Evolutionary conservation across 2,329 filamentous ascomycete species (phyloP).

Genomic region (Trichoderma endophyticum): DNA sequence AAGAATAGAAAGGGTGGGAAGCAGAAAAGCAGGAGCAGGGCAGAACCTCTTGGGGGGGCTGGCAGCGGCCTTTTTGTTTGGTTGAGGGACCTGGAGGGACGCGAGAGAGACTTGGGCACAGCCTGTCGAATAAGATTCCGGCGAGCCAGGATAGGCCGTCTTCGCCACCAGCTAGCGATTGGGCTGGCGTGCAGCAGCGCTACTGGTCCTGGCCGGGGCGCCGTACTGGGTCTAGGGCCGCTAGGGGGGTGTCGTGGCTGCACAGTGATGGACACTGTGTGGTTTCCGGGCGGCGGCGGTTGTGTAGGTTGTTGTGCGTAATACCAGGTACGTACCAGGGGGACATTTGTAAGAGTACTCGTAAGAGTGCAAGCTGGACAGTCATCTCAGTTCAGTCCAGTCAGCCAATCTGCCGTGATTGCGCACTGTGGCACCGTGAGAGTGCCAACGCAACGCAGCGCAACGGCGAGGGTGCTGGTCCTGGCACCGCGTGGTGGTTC

Average conservation of each 20-base stretch:
- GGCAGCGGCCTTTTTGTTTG: constrained; percentile 30
- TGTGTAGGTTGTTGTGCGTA: neutral
- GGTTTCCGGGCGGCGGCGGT: neutral
- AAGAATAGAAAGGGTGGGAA: constrained; percentile 22
- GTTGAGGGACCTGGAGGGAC: constrained; percentile 4
- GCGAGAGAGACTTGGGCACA: constrained; percentile 27
- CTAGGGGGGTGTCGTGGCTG: neutral
- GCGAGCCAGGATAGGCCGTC: constrained; percentile 25
- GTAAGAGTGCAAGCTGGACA: neutral
- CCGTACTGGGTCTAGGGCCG: constrained; percentile 1
- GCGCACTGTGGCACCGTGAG: constrained; percentile 6
- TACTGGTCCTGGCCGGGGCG: constrained; percentile 18
- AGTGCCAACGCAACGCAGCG: constrained; percentile 3
- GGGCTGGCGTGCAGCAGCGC: constrained; percentile 25
- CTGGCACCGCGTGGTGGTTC: neutral
- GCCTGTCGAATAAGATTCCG: constrained; percentile 31
- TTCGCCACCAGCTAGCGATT: constrained; percentile 36
- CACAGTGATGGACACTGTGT: neutral
- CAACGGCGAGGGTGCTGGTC: neutral
- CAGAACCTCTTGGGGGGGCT: constrained; percentile 18
- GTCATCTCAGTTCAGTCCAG: neutral
- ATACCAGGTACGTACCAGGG: neutral
- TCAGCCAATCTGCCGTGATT: neutral
- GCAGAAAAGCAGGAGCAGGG: constrained; percentile 18
- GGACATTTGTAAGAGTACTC: neutral